Base-by-base conservation (phyloP, 169 alveolate species). In the Plasmodium blacklocki region DNA sequence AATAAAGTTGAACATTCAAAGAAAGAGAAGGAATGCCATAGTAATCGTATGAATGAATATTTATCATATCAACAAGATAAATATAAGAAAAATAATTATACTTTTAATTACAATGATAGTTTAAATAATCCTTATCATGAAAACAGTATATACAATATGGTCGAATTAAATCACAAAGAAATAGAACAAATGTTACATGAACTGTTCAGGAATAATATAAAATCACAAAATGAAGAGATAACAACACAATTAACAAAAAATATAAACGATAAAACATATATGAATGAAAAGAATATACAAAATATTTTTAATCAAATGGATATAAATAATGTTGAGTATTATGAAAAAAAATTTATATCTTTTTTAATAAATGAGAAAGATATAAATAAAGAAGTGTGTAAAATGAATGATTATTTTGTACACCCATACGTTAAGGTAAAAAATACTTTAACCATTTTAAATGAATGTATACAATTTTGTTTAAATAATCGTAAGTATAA, bases 361-460 rank as follows among this genome's bases (percentile, higher is more conserved):
- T 59, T 58, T 62, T 18, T 83, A 60, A 39, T 83, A 29, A 83
- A 63, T 73, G 91, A 83, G 67, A 47, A 83, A 50, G 85, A 49
- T 19, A 83, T 50, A 64, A 32, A n/a, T 49, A 26, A 58, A 32
- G 12, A 43, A 18, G 62, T 70, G 3, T 70, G 54, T 26, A 63
- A 58, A 23, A 63, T 68, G 49, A 15, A 58, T 47, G n/a, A 70
- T 11, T 32, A 15, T 62, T 56, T 70, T 49, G 21, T n/a, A 15
- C 4, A 83, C 9, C 12, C 39, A 6, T 1, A 14, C 49, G 26
- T 83, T 43, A 50, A 70, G 21, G 18, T 83, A 14, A 43, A 70
- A 45, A 19, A 32, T 47, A 43, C 56, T 9, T 58, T 70, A 58
- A 45, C 7, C 2, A 67, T 58, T 68, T 9, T 83, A 32, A 71